Evolutionary conservation across 345 rosid genomes (phyloP).

Genomic region (Camelina laxa): DNA sequence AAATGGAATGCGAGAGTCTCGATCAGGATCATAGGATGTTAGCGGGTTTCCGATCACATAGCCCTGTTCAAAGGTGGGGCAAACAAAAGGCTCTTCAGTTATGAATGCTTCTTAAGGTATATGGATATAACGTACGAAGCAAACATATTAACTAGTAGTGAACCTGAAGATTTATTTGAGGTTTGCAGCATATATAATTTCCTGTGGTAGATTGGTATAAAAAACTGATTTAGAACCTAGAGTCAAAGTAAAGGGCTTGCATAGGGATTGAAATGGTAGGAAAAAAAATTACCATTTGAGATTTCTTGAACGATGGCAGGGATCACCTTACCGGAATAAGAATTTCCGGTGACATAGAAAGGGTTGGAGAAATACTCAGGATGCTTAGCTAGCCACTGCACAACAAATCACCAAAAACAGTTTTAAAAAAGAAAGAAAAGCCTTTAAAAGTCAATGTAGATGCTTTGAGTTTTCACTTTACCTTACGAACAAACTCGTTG

Average conservation of each 20-base stretch:
- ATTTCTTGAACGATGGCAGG: slow-evolving; percentile 23
- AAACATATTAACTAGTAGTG: not conserved
- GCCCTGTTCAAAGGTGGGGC: slow-evolving; percentile 48
- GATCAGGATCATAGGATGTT: slow-evolving; percentile 36
- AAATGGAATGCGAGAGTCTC: slow-evolving; percentile 51
- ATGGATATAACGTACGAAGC: not conserved
- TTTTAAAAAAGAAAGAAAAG: not conserved
- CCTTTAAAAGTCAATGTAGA: slow-evolving; percentile 9
- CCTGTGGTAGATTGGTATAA: slow-evolving; percentile 46
- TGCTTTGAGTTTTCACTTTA: slow-evolving; percentile 45
- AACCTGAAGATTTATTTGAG: slow-evolving; percentile 65
- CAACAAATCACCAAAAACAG: not conserved
- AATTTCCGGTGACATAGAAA: slow-evolving; percentile 20
- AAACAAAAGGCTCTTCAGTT: not conserved
- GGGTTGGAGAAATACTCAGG: slow-evolving; percentile 14
- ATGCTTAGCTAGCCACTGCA: slow-evolving; percentile 30
- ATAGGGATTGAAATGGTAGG: not conserved
- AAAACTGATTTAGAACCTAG: not conserved
- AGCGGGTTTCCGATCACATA: slow-evolving; percentile 60
- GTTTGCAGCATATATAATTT: slow-evolving; percentile 52
- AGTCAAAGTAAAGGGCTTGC: not conserved
- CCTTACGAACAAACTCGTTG: slow-evolving; percentile 47
- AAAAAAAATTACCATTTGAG: slow-evolving; percentile 4
- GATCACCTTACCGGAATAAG: slow-evolving; percentile 9
- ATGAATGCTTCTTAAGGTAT: not conserved